Percentiles rank a stretch among this genome's conserved stretches.
Evolutionary conservation across 345 rosid species (phyloP).

Genomic region (Citrus unshiu): DNA sequence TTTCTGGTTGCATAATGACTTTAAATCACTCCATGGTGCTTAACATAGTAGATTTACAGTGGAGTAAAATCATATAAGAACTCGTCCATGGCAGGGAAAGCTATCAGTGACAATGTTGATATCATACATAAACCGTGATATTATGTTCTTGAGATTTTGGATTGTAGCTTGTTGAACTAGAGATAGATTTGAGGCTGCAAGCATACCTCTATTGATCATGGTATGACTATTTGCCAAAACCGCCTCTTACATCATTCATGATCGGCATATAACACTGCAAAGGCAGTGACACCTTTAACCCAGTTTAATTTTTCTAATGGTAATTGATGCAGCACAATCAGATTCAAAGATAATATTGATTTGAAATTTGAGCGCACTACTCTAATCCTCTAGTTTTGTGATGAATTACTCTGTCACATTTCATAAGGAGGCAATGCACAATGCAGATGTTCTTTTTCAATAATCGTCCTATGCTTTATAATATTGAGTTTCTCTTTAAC

Average conservation of each 20-base stretch:
- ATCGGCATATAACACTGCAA: not conserved
- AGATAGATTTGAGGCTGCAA: not conserved
- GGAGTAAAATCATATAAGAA: not conserved
- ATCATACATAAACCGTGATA: not conserved
- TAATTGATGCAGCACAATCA: not conserved
- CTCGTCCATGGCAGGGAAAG: not conserved
- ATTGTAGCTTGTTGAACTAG: conserved; percentile 4
- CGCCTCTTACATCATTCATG: not conserved
- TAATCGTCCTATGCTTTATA: not conserved
- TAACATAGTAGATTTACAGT: not conserved
- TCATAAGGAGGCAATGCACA: not conserved
- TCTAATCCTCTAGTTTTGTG: not conserved
- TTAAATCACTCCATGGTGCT: not conserved
- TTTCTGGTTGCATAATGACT: not conserved
- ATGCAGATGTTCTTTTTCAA: not conserved
- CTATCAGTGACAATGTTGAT: not conserved
- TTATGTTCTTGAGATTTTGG: not conserved
- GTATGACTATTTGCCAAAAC: not conserved
- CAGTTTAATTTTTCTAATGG: not conserved
- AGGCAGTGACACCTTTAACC: not conserved
- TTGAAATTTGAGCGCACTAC: not conserved
- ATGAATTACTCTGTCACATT: not conserved
- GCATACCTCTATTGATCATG: too few relatives aligned
- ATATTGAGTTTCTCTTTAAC: not conserved
- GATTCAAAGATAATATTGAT: conserved; percentile 4